Evolutionary conservation across 176 grass and related monocot species (phyloP).

Genomic region (Oryza coarctata): DNA sequence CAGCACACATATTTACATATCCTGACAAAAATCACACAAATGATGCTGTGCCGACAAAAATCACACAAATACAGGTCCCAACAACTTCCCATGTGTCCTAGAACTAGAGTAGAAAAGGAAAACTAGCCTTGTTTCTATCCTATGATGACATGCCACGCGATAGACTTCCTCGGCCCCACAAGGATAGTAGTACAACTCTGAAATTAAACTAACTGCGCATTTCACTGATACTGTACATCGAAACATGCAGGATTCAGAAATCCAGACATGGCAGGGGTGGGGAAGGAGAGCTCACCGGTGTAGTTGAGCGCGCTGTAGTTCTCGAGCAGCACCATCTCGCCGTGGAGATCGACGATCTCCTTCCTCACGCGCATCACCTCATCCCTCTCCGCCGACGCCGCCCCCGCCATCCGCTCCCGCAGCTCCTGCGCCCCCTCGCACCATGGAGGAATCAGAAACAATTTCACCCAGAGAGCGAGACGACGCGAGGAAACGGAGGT

Average conservation of each 20-base stretch:
- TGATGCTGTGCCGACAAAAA: background rate
- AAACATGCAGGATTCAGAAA: too few species aligned
- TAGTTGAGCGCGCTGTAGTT: constrained; percentile 90
- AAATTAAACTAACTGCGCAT: too few species aligned
- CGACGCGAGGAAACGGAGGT: background rate
- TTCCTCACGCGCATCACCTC: constrained; percentile 68
- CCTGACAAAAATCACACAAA: background rate
- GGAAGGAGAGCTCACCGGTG: too few species aligned
- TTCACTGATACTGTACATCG: too few species aligned
- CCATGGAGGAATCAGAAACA: background rate
- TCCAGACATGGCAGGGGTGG: too few species aligned
- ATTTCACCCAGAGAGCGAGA: background rate
- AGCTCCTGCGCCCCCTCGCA: constrained; percentile 48
- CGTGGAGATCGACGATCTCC: constrained; percentile 77
- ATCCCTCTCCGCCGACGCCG: constrained; percentile 49
- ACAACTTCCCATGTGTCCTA: background rate
- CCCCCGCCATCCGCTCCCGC: constrained; percentile 45
- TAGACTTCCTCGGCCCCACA: too few species aligned
- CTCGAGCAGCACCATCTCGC: constrained; percentile 88
- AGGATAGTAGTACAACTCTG: too few species aligned
- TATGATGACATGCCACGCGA: background rate
- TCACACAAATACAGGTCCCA: background rate
- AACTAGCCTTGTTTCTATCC: background rate
- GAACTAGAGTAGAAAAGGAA: background rate
- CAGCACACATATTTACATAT: background rate